Evolutionary conservation across 1,284 basidiomycete species (phyloP).

Genomic region (Singerocomus inundabilis): DNA sequence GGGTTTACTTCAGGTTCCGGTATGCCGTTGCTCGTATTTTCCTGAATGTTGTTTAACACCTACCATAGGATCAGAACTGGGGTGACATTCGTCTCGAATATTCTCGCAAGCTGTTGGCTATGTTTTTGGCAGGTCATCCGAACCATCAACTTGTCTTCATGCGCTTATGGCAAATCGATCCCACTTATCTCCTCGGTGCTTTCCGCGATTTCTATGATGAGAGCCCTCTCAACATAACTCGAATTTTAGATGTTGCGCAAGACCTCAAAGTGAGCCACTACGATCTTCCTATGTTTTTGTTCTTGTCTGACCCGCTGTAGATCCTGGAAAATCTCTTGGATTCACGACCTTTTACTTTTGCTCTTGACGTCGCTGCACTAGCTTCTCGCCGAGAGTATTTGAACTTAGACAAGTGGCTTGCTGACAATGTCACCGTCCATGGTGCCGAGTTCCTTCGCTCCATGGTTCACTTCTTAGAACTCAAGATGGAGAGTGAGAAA

Average conservation of each 20-base stretch:
- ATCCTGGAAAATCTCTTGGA: slow-evolving; percentile 89
- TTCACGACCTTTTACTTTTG: slow-evolving; percentile 83
- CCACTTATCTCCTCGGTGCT: slow-evolving; percentile 80
- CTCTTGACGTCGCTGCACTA: slow-evolving; percentile 89
- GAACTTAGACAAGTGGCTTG: slow-evolving; percentile 95
- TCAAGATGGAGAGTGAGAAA: slow-evolving; percentile 91
- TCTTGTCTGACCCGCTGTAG: slow-evolving; percentile 39
- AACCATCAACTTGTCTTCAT: slow-evolving; percentile 97
- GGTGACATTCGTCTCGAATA: slow-evolving; percentile 86
- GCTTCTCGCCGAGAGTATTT: slow-evolving; percentile 92
- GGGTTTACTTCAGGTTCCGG: slow-evolving; percentile 87
- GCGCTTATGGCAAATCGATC: slow-evolving; percentile 91
- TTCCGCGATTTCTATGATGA: slow-evolving; percentile 92
- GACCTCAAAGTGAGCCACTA: slow-evolving; percentile 76
- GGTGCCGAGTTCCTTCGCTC: slow-evolving; percentile 86
- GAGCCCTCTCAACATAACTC: slow-evolving; percentile 89
- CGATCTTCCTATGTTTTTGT: not conserved
- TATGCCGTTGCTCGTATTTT: slow-evolving; percentile 31
- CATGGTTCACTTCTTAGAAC: slow-evolving; percentile 83
- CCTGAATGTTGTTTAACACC: slow-evolving; percentile 1
- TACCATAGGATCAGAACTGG: slow-evolving; percentile 72
- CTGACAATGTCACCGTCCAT: slow-evolving; percentile 79
- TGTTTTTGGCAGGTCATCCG: slow-evolving; percentile 92
- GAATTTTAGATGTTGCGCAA: slow-evolving; percentile 93
- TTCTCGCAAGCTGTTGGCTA: slow-evolving; percentile 79